Base-by-base conservation (phyloP, 2,329 filamentous ascomycete species). In the Fusarium hainanense region DNA sequence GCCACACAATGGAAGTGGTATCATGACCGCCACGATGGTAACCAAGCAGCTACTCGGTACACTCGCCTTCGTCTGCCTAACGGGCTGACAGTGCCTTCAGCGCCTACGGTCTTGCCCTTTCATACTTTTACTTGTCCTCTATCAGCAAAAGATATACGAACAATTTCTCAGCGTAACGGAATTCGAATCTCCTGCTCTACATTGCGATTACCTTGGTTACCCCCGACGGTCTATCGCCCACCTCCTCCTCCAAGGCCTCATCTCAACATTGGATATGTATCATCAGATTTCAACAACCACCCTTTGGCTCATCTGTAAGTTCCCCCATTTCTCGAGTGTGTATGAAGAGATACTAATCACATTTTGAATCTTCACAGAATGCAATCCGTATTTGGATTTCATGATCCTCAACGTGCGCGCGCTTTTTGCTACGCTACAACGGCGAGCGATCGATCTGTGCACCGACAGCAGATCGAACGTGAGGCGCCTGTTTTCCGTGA, bases 201-300 rank as follows among this genome's bases (percentile, higher is more conserved):
- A 0, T 82, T 99, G 18, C 90, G 91, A 60, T 89, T 94, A 3
- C 88, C 94, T 7, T 99, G 96, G 96, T 87, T 99, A 49, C 91
- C 95, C 9, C 77, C 82, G 47, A 90, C 89, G 0, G 92, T 98
- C 0, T 97, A 93, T 74, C 88, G 89, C n/a, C 96, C 96, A 4
- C 96, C 96, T 0, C 80, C 88, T 4, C 94, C 96, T 3, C 96
- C 96, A 3, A 86, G 84, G 44, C 94, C 94, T 1, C 89, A 91
- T 70, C 85, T 99, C n/a, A 95, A 93, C 71, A 89, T 99, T 64
- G 96, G 96, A 48, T 99, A 99, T 78, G 90, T 99, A 40, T 98
- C 96, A 6, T 98, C 96, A 0, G 96, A 99, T 80, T 99, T 99
- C 81, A 99, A 99, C 77, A 99, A 99, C 74, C 96, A 99, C 77